Conservation (phyloP, 2,329 filamentous ascomycete genomes). For the Neofusicoccum laricinum region DNA sequence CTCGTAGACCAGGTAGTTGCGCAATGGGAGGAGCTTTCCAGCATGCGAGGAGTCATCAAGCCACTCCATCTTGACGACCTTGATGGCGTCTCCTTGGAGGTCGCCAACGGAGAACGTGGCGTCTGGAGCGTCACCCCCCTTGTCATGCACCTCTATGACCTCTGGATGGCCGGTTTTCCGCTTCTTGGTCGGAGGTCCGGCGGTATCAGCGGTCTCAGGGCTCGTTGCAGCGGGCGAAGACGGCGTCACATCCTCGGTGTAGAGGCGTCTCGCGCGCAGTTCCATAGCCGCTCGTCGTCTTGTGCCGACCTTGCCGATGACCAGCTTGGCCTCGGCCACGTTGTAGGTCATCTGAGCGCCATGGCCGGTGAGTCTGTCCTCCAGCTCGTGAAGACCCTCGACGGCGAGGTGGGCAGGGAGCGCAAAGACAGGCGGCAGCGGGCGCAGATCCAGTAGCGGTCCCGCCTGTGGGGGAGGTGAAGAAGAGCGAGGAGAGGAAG, state of each 20-base stretch:
- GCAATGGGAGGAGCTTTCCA: conserved; percentile 44
- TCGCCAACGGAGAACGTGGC: background rate
- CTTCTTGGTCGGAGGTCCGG: conserved; percentile 19
- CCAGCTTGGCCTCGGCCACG: conserved; percentile 66
- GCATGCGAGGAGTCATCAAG: conserved; percentile 46
- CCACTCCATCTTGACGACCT: conserved; percentile 56
- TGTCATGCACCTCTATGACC: background rate
- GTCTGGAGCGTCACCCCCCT: conserved; percentile 25
- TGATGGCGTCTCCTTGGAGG: conserved; percentile 33
- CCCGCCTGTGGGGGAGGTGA: background rate
- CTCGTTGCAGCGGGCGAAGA: too few species aligned
- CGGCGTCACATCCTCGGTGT: conserved; percentile 49
- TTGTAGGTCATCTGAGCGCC: conserved; percentile 66
- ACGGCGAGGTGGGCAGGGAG: conserved; percentile 66
- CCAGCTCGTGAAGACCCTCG: conserved; percentile 61
- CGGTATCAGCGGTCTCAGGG: too few species aligned
- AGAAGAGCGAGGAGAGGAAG: background rate
- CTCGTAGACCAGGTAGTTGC: conserved; percentile 51
- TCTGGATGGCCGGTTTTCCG: conserved; percentile 15
- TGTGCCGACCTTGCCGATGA: conserved; percentile 70
- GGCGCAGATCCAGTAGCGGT: conserved; percentile 38
- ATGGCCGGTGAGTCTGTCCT: conserved; percentile 57
- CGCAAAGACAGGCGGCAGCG: conserved; percentile 67
- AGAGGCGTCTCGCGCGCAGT: conserved; percentile 64
- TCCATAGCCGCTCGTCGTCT: conserved; percentile 74